Percentiles rank a stretch among this genome's conserved stretches.
Evolutionary conservation across 768 basidiomycete species (phyloP).

Genomic region (Trametes gibbosa): DNA sequence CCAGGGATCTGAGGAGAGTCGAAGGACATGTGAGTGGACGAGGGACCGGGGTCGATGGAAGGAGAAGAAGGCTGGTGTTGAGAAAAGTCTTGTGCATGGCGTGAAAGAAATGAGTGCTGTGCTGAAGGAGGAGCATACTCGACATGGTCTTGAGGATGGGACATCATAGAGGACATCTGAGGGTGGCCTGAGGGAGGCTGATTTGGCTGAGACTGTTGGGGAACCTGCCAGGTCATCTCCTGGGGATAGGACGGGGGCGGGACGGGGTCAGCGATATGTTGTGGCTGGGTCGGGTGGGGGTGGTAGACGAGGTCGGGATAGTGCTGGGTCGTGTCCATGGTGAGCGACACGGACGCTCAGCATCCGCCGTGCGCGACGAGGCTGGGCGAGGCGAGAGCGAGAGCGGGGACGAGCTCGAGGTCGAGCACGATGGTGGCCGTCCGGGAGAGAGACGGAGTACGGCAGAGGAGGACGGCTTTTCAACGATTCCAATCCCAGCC

Average conservation of each 20-base stretch:
- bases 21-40: constrained; percentile 12
- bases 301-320: constrained; percentile 25
- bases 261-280: constrained; percentile 21
- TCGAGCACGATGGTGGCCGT: constrained; percentile 19
- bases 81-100: constrained; percentile 6
- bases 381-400: not conserved
- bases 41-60: constrained; percentile 10
- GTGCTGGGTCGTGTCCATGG: constrained; percentile 24
- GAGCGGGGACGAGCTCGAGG: constrained; percentile 2
- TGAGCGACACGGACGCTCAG: constrained; percentile 9
- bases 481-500: constrained; percentile 15
- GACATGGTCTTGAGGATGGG: constrained; percentile 19
- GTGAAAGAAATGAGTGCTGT: constrained; percentile 17
- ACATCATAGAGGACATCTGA: constrained; percentile 24
- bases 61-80: constrained; percentile 17
- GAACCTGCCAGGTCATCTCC: constrained; percentile 25
- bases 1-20: constrained; percentile 41
- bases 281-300: constrained; percentile 18
- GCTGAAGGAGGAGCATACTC: constrained; percentile 23
- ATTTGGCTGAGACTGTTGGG: constrained; percentile 20
- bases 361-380: constrained; percentile 13
- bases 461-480: constrained; percentile 17
- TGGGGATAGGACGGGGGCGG: constrained; percentile 16
- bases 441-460: constrained; percentile 16
- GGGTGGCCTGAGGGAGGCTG: constrained; percentile 19